Percentiles rank a stretch among this genome's conserved stretches.
These are phyloP conservation scores for Fusarium coicis DNA, from an alignment of 2,329 filamentous ascomycete species.

Conservation along the genomic window DNA sequence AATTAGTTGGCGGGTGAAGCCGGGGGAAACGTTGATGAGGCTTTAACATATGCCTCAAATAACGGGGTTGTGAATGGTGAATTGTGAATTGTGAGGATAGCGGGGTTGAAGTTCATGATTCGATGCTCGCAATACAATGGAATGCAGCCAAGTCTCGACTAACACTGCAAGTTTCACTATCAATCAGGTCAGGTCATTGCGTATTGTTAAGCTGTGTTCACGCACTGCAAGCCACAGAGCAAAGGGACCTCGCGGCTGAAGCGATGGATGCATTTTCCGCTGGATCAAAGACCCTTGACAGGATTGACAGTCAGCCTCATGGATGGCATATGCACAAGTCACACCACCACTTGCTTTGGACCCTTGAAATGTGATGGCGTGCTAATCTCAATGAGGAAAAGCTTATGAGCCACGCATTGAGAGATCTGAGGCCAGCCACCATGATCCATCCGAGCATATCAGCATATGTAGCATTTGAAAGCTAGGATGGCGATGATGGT, in stretches of 20 bases:
- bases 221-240: not conserved
- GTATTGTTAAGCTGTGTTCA: not conserved
- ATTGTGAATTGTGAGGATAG: slow-evolving; percentile 1
- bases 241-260: not conserved
- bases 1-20: slow-evolving; percentile 5
- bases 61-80: not conserved
- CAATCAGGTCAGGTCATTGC: not conserved
- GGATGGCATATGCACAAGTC: slow-evolving; percentile 42
- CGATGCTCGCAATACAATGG: not conserved
- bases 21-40: slow-evolving; percentile 4
- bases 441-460: slow-evolving; percentile 21
- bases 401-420: slow-evolving; percentile 34
- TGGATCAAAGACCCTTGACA: slow-evolving; percentile 22
- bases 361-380: slow-evolving; percentile 28
- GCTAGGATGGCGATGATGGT: slow-evolving; percentile 8
- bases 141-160: not conserved
- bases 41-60: slow-evolving; percentile 16
- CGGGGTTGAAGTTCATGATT: not conserved
- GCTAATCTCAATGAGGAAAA: slow-evolving; percentile 40
- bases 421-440: slow-evolving; percentile 43
- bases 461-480: not conserved
- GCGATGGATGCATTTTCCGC: slow-evolving; percentile 7
- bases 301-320: slow-evolving; percentile 36
- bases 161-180: not conserved
- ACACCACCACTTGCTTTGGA: slow-evolving; percentile 39